phyloP scores from a whole-genome alignment of 1,284 basidiomycete genomes.

The Boletus hoseneyae region DNA sequence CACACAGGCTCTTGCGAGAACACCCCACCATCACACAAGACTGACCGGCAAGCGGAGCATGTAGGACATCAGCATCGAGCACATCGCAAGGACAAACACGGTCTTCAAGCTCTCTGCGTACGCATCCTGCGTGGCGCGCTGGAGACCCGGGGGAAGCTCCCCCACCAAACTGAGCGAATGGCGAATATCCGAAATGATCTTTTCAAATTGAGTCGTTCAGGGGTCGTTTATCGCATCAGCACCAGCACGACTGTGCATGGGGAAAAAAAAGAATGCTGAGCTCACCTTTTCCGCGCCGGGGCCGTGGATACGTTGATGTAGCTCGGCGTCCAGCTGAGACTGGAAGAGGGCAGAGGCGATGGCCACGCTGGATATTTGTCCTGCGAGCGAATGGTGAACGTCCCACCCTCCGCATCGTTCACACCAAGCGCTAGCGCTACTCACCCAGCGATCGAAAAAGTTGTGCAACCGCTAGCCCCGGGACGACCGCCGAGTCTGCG shows the following conservation, averaged over 20 bases:
- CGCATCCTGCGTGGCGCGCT: slow-evolving; percentile 11
- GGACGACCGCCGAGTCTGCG: slow-evolving; percentile 5
- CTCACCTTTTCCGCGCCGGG: slow-evolving; percentile 16
- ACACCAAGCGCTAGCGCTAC: background rate
- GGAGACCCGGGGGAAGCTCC: slow-evolving; percentile 12
- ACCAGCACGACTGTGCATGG: background rate
- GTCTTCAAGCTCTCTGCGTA: slow-evolving; percentile 12
- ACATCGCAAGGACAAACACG: slow-evolving; percentile 12
- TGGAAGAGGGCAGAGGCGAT: slow-evolving; percentile 23
- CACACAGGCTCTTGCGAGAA: background rate
- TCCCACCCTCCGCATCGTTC: background rate
- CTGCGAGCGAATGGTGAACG: background rate
- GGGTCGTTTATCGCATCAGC: background rate
- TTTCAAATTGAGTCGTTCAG: background rate
- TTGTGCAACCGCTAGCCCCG: slow-evolving; percentile 10
- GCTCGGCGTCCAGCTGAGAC: slow-evolving; percentile 19
- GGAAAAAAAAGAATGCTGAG: background rate
- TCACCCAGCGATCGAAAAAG: slow-evolving; percentile 15
- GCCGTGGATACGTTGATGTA: slow-evolving; percentile 9
- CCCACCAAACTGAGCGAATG: slow-evolving; percentile 12
- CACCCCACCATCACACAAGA: background rate
- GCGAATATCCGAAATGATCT: slow-evolving; percentile 14
- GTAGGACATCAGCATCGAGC: slow-evolving; percentile 6
- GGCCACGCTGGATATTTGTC: slow-evolving; percentile 19
- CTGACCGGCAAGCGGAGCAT: slow-evolving; percentile 12